phyloP scores from a whole-genome alignment of 345 rosid genomes.

The Arabidopsis suecica region DNA sequence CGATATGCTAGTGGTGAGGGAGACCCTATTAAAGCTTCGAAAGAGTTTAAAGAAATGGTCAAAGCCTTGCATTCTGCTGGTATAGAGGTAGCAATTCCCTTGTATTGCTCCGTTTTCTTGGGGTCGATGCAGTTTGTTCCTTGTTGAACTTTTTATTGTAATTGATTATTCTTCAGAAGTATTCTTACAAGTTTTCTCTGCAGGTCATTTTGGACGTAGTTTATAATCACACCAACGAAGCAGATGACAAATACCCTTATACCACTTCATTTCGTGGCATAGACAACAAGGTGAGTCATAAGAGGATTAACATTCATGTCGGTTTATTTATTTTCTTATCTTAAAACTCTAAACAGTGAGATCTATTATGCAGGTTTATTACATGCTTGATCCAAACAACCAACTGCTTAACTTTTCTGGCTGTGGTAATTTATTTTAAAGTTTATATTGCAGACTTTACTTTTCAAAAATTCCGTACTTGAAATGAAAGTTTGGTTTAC shows the following conservation, averaged over 20 bases:
- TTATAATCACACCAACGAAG: slow-evolving; percentile 96
- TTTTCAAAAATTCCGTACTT: slow-evolving; percentile 17
- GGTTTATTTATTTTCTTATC: background rate
- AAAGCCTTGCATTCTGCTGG: slow-evolving; percentile 91
- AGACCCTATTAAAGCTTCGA: slow-evolving; percentile 77
- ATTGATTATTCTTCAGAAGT: slow-evolving; percentile 11
- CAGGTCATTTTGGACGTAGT: slow-evolving; percentile 98
- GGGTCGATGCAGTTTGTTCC: background rate
- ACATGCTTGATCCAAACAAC: slow-evolving; percentile 76
- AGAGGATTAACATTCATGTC: slow-evolving; percentile 5
- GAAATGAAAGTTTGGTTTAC: slow-evolving; percentile 19
- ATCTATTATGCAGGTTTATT: slow-evolving; percentile 71
- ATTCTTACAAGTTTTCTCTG: slow-evolving; percentile 25
- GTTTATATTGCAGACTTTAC: background rate
- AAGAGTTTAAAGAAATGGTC: slow-evolving; percentile 93
- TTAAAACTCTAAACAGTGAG: slow-evolving; percentile 11
- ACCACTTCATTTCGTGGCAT: slow-evolving; percentile 96
- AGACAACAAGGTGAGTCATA: slow-evolving; percentile 73
- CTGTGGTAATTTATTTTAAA: slow-evolving; percentile 66
- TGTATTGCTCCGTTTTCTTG: background rate
- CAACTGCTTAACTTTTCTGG: slow-evolving; percentile 82
- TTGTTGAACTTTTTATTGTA: slow-evolving; percentile 7
- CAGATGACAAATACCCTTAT: slow-evolving; percentile 78
- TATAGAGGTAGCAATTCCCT: slow-evolving; percentile 69
- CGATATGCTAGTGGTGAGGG: slow-evolving; percentile 91